These are phyloP conservation scores for Coccomyxa subellipsoidea DNA, from an alignment of 163 green algal genomes.

Conservation along the genomic window DNA sequence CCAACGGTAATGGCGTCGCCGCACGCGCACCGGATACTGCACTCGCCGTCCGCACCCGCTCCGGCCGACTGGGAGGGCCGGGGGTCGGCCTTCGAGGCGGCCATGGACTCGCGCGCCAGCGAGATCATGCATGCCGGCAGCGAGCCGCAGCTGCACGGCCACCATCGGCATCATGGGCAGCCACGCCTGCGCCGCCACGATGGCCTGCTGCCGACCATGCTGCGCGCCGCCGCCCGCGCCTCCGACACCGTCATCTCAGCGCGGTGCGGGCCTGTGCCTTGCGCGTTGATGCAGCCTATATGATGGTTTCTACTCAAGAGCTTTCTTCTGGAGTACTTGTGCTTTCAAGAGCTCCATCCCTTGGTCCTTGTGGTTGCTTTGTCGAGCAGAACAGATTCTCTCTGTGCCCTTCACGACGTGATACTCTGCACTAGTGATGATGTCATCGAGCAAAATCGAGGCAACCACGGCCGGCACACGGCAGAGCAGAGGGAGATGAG, in stretches of 20 bases:
- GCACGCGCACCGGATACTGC: background rate
- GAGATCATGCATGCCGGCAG: background rate
- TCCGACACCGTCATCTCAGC: conserved; percentile 12
- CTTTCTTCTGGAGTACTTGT: too few relatives aligned
- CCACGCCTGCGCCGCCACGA: background rate
- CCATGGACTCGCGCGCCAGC: background rate
- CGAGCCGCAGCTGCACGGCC: background rate
- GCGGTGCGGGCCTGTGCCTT: conserved; percentile 3
- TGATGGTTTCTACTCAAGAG: too few relatives aligned
- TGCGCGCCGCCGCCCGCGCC: conserved; percentile 16
- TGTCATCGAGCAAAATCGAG: too few relatives aligned
- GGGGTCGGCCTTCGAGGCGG: too few relatives aligned
- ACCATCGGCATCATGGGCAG: background rate
- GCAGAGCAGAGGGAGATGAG: too few relatives aligned
- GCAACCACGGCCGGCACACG: too few relatives aligned
- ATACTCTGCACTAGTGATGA: too few relatives aligned
- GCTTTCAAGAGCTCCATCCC: too few relatives aligned
- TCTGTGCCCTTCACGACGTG: too few relatives aligned
- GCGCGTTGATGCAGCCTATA: too few relatives aligned
- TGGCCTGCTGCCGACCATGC: conserved; percentile 32
- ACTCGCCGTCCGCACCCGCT: background rate
- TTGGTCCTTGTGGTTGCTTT: too few relatives aligned
- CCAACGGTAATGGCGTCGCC: background rate
- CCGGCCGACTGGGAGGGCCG: background rate
- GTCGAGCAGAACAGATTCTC: too few relatives aligned